Conservation (phyloP, 2,329 filamentous ascomycete species). For the Penicillium occitanis region DNA sequence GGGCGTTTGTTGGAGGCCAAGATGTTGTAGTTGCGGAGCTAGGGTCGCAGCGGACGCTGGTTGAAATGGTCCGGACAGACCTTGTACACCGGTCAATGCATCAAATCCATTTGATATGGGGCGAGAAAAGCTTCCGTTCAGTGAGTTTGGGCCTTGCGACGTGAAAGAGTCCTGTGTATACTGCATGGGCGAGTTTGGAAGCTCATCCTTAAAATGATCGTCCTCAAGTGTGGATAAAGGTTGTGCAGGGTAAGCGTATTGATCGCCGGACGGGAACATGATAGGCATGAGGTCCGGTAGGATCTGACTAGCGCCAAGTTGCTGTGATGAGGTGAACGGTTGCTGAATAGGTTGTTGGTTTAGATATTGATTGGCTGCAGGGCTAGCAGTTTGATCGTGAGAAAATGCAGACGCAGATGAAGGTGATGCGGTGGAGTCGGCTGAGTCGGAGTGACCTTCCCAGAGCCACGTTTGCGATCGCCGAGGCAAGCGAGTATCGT, state of each 20-base stretch:
- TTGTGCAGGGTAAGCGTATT: conserved; percentile 52
- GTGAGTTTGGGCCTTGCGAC: conserved; percentile 23
- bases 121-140: conserved; percentile 8
- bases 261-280: conserved; percentile 53
- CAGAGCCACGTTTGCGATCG: conserved; percentile 24
- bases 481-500: conserved; percentile 28
- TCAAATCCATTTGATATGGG: conserved; percentile 25
- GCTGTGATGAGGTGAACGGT: conserved; percentile 34
- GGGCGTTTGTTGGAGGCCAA: conserved; percentile 28
- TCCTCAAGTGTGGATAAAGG: conserved; percentile 50
- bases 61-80: conserved; percentile 27
- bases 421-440: conserved; percentile 34
- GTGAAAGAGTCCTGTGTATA: conserved; percentile 28
- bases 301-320: conserved; percentile 34
- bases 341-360: conserved; percentile 25
- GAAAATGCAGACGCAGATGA: conserved; percentile 28
- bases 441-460: conserved; percentile 29
- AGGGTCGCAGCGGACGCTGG: conserved; percentile 21
- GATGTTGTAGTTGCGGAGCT: conserved; percentile 32
- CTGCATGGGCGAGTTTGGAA: conserved; percentile 23
- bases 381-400: conserved; percentile 27
- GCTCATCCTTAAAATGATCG: conserved; percentile 40
- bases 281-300: conserved; percentile 51
- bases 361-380: conserved; percentile 22
- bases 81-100: conserved; percentile 29